Percentiles rank a stretch among this genome's conserved stretches.
phyloP scores from a whole-genome alignment of 345 rosid species.

The Excoecaria agallocha region DNA sequence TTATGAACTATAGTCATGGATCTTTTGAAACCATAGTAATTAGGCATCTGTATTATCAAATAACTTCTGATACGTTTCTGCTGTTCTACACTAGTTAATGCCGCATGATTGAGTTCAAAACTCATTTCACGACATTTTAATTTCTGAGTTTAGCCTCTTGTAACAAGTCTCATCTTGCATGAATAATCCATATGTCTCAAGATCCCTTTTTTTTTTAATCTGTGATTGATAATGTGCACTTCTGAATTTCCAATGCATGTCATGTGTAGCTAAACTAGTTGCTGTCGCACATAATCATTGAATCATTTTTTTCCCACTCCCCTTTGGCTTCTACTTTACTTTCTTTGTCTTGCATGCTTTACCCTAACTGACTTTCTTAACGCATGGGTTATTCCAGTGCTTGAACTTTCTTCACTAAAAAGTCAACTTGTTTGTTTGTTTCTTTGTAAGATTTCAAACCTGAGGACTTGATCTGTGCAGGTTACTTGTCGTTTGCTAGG shows the following conservation, averaged over 20 bases:
- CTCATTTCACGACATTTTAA: not conserved
- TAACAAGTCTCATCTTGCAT: no score
- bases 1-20: not conserved
- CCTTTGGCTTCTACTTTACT: not conserved
- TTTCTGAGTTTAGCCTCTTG: not conserved
- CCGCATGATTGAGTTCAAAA: not conserved
- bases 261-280: not conserved
- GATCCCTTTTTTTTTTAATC: not conserved
- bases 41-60: not conserved
- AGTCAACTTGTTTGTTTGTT: not conserved
- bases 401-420: not conserved
- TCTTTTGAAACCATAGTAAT: not conserved
- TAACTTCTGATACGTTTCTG: no score
- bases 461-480: slow-evolving; percentile 37
- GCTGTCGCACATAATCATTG: not conserved
- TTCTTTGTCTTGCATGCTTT: not conserved
- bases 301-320: not conserved
- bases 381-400: not conserved
- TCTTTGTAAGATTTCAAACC: slow-evolving; percentile 1
- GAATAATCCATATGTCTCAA: slow-evolving; percentile 4
- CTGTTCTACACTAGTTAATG: not conserved
- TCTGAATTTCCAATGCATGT: not conserved
- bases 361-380: not conserved
- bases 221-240: not conserved
- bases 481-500: slow-evolving; percentile 92